phyloP scores from a whole-genome alignment of 2,329 filamentous ascomycete species.

The Clarireedia homoeocarpa region DNA sequence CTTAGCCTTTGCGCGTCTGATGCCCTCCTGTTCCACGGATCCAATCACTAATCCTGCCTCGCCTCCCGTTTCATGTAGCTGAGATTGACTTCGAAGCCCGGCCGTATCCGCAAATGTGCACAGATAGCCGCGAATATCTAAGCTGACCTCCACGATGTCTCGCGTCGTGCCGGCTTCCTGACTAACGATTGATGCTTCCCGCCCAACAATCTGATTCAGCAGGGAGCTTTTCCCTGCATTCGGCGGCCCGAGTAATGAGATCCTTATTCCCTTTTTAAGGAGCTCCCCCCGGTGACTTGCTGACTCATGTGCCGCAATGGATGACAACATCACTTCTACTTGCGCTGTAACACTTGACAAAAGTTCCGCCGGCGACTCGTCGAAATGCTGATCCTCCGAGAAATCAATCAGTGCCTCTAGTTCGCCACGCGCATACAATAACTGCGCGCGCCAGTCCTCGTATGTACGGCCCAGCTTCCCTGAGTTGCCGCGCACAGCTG shows the following conservation, averaged over 20 bases:
- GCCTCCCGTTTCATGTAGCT: constrained; percentile 1
- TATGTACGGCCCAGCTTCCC: constrained; percentile 67
- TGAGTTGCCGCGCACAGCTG: constrained; percentile 72
- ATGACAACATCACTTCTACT: constrained; percentile 50
- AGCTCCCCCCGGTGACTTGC: constrained; percentile 80
- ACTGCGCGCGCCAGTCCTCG: constrained; percentile 68
- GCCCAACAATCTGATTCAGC: constrained; percentile 80
- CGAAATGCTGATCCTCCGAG: constrained; percentile 93
- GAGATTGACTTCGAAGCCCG: constrained; percentile 57
- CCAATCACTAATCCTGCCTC: constrained; percentile 44
- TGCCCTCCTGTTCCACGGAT: constrained; percentile 79
- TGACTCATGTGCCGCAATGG: constrained; percentile 61
- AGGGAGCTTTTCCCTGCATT: constrained; percentile 94
- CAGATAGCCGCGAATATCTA: constrained; percentile 84
- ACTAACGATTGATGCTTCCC: constrained; percentile 93
- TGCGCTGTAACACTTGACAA: constrained; percentile 60
- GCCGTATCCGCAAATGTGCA: constrained; percentile 96
- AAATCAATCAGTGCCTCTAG: constrained; percentile 96
- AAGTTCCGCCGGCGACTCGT: constrained; percentile 71
- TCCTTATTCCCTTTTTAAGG: constrained; percentile 72
- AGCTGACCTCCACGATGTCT: constrained; percentile 84
- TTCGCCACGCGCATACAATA: constrained; percentile 79
- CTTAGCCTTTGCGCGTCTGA: constrained; percentile 73
- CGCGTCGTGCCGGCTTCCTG: constrained; percentile 87
- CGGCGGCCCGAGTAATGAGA: constrained; percentile 82